Evolutionary conservation across 768 basidiomycete genomes (phyloP).

Genomic region (Xerocomus spinulosus): DNA sequence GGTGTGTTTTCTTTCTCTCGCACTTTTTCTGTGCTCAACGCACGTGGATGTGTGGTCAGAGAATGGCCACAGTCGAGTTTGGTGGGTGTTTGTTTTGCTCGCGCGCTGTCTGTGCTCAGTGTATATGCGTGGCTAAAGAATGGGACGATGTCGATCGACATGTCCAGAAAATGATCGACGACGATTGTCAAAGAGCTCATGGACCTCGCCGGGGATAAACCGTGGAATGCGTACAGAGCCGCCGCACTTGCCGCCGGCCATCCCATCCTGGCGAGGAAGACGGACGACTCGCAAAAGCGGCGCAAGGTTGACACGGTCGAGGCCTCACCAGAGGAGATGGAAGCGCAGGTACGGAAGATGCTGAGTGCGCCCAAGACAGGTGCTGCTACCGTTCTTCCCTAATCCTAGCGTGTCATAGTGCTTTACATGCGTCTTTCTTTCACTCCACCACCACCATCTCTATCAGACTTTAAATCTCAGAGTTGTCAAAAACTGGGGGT

Average conservation of each 20-base stretch:
- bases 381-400: constrained; percentile 38
- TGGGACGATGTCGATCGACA: constrained; percentile 47
- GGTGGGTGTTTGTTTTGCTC: constrained; percentile 43
- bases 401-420: too few relatives aligned
- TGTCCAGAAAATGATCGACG: constrained; percentile 67
- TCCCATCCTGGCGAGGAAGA: constrained; percentile 47
- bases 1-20: constrained; percentile 42
- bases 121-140: constrained; percentile 35
- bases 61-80: constrained; percentile 56
- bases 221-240: constrained; percentile 54
- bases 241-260: constrained; percentile 43
- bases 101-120: background rate
- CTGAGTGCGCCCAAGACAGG: constrained; percentile 32
- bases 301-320: constrained; percentile 8
- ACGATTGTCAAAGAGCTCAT: constrained; percentile 66
- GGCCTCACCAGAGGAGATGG: constrained; percentile 16
- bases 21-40: background rate
- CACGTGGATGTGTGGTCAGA: background rate
- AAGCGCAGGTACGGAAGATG: constrained; percentile 30
- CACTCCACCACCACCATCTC: too few relatives aligned
- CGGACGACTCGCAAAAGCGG: constrained; percentile 16
- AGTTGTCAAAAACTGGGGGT: too few relatives aligned
- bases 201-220: constrained; percentile 56
- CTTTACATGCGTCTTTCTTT: too few relatives aligned
- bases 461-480: too few relatives aligned